These are phyloP conservation scores for Macrophomina phaseolina DNA, from an alignment of 2,329 filamentous ascomycete genomes.

Conservation along the genomic window DNA sequence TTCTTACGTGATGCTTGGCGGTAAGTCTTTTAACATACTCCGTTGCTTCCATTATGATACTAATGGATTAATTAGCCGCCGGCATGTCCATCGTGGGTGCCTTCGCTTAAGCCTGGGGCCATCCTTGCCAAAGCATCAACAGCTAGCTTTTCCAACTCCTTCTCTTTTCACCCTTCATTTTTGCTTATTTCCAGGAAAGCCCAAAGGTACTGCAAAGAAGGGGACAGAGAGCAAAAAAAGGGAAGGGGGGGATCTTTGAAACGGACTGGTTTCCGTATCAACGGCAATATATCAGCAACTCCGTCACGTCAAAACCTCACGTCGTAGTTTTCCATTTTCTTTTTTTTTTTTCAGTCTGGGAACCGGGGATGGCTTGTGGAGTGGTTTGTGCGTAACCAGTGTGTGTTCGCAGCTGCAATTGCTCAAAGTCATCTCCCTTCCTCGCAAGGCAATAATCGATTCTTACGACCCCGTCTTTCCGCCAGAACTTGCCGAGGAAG, in stretches of 20 bases:
- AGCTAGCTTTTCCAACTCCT: not conserved
- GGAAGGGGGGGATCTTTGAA: not conserved
- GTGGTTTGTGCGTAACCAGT: not conserved
- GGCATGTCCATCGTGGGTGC: slow-evolving; percentile 46
- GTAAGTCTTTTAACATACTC: not conserved
- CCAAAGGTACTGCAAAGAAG: not conserved
- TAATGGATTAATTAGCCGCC: slow-evolving; percentile 31
- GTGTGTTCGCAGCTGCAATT: not conserved
- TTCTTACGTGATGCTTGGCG: slow-evolving; percentile 44
- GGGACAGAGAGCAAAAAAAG: not conserved
- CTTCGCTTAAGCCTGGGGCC: slow-evolving; percentile 37
- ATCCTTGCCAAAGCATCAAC: not conserved
- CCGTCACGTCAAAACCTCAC: not conserved
- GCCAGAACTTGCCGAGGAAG: too few relatives aligned
- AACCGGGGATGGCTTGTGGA: too few relatives aligned
- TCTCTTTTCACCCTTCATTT: too few relatives aligned
- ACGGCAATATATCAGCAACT: not conserved
- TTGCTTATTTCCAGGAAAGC: not conserved
- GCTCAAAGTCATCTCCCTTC: not conserved
- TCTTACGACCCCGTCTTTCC: not conserved
- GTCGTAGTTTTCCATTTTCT: not conserved
- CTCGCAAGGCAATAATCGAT: not conserved
- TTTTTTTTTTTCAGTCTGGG: too few relatives aligned
- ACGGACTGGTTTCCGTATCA: too few relatives aligned
- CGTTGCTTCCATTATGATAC: not conserved